Percentiles rank a stretch among this genome's conserved stretches.
Evolutionary conservation across 1,284 basidiomycete genomes (phyloP).

Genomic region (Phellopilus nigrolimitatus): DNA sequence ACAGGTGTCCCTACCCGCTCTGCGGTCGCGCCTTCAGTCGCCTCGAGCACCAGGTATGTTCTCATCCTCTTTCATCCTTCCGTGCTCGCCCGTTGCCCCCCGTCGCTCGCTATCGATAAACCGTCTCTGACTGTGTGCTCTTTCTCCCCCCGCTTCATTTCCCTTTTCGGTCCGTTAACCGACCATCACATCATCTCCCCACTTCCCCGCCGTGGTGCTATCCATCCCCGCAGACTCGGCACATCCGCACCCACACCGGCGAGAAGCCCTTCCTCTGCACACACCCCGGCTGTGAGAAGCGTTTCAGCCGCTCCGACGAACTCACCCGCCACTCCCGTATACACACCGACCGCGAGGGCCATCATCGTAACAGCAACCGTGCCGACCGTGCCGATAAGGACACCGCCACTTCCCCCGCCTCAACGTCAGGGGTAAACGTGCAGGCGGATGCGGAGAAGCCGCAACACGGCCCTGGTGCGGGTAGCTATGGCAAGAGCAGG

Average conservation of each 20-base stretch:
- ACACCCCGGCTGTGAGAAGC: constrained; percentile 94
- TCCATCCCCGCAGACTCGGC: constrained; percentile 68
- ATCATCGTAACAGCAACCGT: neutral
- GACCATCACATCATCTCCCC: neutral
- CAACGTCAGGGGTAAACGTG: neutral
- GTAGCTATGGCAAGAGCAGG: constrained; percentile 12
- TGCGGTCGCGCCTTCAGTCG: constrained; percentile 89
- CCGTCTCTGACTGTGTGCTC: neutral
- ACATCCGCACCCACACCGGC: constrained; percentile 97
- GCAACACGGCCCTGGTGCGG: no score
- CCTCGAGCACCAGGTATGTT: constrained; percentile 84
- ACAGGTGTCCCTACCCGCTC: constrained; percentile 92
- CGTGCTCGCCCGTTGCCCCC: neutral
- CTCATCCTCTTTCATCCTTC: constrained; percentile 13
- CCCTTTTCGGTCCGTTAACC: constrained; percentile 16
- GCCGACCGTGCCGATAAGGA: neutral
- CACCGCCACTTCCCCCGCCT: neutral
- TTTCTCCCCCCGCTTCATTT: constrained; percentile 19
- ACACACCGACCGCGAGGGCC: constrained; percentile 58
- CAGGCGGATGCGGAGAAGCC: neutral
- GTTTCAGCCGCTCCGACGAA: constrained; percentile 96
- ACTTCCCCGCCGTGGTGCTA: neutral
- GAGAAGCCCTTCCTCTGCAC: constrained; percentile 96
- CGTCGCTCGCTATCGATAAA: neutral
- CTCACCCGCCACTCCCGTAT: constrained; percentile 95